Conservation (phyloP, 139 green algal genomes). For the Closterium sp. region DNA sequence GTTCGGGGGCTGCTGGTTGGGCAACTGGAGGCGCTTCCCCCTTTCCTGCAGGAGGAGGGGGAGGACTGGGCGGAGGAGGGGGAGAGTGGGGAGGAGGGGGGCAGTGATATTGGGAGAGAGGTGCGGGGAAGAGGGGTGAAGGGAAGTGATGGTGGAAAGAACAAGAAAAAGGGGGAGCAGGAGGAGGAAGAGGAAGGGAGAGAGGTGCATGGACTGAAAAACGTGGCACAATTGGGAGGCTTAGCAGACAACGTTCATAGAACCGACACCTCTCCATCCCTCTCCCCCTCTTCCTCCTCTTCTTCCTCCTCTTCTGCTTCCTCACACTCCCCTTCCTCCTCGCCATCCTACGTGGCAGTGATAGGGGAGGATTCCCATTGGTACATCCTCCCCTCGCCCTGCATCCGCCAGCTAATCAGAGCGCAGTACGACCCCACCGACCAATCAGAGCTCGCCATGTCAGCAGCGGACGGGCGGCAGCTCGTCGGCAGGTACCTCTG, state of each 20-base stretch:
- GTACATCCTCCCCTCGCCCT: neutral
- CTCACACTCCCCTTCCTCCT: neutral
- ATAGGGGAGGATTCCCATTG: neutral
- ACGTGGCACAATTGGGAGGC: neutral
- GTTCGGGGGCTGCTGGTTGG: neutral
- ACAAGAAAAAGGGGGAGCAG: no score
- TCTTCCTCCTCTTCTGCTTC: neutral
- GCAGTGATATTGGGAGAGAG: neutral
- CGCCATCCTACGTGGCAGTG: neutral
- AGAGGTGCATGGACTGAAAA: neutral
- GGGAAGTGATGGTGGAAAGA: neutral
- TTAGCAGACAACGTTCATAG: neutral
- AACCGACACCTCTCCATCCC: neutral
- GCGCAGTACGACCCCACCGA: neutral
- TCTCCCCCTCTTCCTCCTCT: neutral
- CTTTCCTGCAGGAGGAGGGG: neutral
- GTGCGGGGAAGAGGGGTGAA: neutral
- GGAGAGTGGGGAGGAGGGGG: constrained; percentile 6
- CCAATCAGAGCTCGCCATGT: neutral
- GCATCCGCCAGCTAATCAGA: neutral
- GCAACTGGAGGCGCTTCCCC: neutral
- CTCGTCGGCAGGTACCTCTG: no score
- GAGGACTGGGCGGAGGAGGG: neutral
- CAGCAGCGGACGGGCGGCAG: no score
- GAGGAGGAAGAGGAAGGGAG: neutral